Conservation (phyloP, 441 rosid genomes). For the Daphne laureola region DNA sequence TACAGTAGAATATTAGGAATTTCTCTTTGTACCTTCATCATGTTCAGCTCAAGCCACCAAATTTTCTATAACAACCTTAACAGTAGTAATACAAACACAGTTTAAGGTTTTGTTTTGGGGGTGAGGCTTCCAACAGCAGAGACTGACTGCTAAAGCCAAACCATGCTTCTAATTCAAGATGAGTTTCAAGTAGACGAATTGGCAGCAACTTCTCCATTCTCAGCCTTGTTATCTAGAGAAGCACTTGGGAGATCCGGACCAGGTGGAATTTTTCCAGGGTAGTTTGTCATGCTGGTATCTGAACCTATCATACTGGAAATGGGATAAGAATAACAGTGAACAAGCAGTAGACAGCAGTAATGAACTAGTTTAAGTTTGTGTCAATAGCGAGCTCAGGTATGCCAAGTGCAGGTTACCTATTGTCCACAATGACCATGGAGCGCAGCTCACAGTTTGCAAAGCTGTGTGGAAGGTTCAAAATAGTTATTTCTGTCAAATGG, state of each 20-base stretch:
- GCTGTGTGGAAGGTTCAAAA: constrained; percentile 31
- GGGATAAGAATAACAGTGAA: neutral
- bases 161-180: constrained; percentile 2
- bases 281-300: constrained; percentile 48
- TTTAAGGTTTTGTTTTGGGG: no score
- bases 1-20: no score
- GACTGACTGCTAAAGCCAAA: neutral
- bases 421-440: constrained; percentile 78
- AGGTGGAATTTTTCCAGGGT: constrained; percentile 75
- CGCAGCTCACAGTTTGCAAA: constrained; percentile 92
- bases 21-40: no score
- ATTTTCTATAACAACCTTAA: no score
- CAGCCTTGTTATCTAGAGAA: constrained; percentile 21
- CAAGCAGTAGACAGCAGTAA: neutral
- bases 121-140: no score
- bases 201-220: constrained; percentile 21
- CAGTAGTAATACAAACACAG: no score
- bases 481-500: constrained; percentile 12
- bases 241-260: constrained; percentile 53
- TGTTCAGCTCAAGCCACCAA: no score
- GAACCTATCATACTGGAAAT: constrained; percentile 63
- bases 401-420: constrained; percentile 33
- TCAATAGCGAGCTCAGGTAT: neutral
- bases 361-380: neutral
- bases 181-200: constrained; percentile 12